These are phyloP conservation scores for Dissophora globulifera DNA, from an alignment of 192 early-diverging fungal genomes.

Conservation along the genomic window DNA sequence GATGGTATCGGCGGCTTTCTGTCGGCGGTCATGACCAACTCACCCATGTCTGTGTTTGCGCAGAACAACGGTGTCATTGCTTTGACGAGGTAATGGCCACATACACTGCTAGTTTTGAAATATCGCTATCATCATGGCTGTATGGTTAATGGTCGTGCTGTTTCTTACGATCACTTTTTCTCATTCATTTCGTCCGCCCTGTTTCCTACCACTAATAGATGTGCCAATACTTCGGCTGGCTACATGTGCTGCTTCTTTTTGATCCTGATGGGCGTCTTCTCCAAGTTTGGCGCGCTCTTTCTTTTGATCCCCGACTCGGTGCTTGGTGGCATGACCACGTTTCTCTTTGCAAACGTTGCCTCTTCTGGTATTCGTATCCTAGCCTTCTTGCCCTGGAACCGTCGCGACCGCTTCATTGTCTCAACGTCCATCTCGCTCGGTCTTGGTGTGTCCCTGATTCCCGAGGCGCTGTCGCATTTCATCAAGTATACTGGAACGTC, in stretches of 20 bases:
- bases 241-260: constrained; percentile 66
- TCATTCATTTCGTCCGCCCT: too few relatives aligned
- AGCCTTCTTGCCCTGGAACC: constrained; percentile 62
- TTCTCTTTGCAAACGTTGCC: constrained; percentile 63
- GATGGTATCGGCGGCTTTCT: constrained; percentile 59
- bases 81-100: too few relatives aligned
- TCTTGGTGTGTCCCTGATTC: constrained; percentile 59
- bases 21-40: constrained; percentile 55
- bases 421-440: constrained; percentile 58
- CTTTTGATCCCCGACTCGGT: constrained; percentile 57
- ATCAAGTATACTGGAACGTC: constrained; percentile 55
- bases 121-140: too few relatives aligned
- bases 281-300: constrained; percentile 62
- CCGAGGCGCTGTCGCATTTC: constrained; percentile 62
- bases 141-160: too few relatives aligned
- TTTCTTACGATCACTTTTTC: too few relatives aligned
- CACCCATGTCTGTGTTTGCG: constrained; percentile 63
- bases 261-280: constrained; percentile 63
- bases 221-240: constrained; percentile 63
- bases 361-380: constrained; percentile 66
- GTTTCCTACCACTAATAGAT: too few relatives aligned
- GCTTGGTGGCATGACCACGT: constrained; percentile 65
- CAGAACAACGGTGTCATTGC: constrained; percentile 70
- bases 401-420: constrained; percentile 66
- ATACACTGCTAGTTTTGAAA: too few relatives aligned